A percentile compares a stretch with the other conserved stretches of the same genome.
These are phyloP conservation scores for Brasenia schreberi DNA, from an alignment of 164 flowering plant genomes.

Conservation along the genomic window DNA sequence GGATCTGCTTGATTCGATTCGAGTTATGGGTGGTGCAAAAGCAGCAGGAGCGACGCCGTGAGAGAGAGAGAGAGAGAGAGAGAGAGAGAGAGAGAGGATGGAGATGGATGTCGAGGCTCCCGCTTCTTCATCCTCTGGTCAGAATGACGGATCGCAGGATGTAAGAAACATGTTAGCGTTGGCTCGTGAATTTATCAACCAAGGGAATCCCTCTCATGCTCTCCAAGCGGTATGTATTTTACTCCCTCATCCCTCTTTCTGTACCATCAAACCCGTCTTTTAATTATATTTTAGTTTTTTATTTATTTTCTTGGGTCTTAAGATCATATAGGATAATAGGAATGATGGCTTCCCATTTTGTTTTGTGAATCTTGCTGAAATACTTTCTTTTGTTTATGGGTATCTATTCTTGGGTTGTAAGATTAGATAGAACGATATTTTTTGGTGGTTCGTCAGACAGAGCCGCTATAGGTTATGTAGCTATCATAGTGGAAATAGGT, in stretches of 20 bases:
- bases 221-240: conserved; percentile 8
- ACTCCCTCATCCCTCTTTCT: no score
- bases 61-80: not conserved
- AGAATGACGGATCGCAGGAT: not conserved
- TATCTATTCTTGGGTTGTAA: no score
- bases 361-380: not conserved
- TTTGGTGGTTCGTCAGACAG: no score
- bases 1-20: no score
- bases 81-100: not conserved
- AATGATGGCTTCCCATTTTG: not conserved
- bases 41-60: no score
- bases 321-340: not conserved
- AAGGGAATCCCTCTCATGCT: conserved; percentile 10
- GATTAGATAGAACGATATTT: no score
- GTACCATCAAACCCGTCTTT: no score
- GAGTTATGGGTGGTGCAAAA: no score
- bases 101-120: not conserved
- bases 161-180: conserved; percentile 3
- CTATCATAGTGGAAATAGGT: no score
- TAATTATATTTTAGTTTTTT: no score
- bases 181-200: conserved; percentile 10
- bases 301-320: not conserved
- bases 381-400: no score
- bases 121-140: not conserved
- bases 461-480: no score